Evolutionary conservation across 768 basidiomycete species (phyloP), one percentile per base, ranked within the genome.

Genomic region (Mycena metata): DNA sequence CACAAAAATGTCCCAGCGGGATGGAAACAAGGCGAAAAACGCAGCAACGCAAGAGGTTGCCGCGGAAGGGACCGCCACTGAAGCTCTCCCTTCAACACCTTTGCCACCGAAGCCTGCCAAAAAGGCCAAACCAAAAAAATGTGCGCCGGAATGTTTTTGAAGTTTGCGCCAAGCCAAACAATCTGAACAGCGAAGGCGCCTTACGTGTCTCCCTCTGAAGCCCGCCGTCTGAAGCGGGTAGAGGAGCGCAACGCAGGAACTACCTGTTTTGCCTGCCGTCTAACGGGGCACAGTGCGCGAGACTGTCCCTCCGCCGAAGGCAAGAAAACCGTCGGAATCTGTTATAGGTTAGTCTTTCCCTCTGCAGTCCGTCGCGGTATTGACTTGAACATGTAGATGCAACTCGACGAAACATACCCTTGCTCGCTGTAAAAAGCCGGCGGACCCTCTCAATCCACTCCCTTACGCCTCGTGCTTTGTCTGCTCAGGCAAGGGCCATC

Each of bases 381-480:
- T 60, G 21, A 57, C 54, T 42, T 5, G 23, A 59, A 59, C 17
- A 16, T 46, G 9, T 72, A 96, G 96, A 72, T 98, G 96, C 72
- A 93, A 95, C 50, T 95, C 95, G 3, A 84, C 83, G 7, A 86
- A 83, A 59, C 96, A 98, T 71, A 91, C 84, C 16, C 85, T 98
- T 2, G 89, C 93, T n/a, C 84, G 83, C 39, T 98, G 96, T 78
- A 90, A 84, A 67, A 89, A 89, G 72, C 84, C 88, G 6, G 80
- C 81, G 21, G 86, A 95, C 76, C 83, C 87, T 13, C 76, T 75
- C 19, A 84, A 94, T 64, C 91, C 92, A 1, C 83, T 95, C 4
- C 96, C 96, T 1, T 96, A 89, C 72, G 96, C 96, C 0, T 93
- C 91, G 5, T 98, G 96, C 80, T 98, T 96, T 76, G 92, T 98